These are phyloP conservation scores for Martiniozyma asiatica DNA, from an alignment of 1,139 yeast genomes.

Conservation along the genomic window DNA sequence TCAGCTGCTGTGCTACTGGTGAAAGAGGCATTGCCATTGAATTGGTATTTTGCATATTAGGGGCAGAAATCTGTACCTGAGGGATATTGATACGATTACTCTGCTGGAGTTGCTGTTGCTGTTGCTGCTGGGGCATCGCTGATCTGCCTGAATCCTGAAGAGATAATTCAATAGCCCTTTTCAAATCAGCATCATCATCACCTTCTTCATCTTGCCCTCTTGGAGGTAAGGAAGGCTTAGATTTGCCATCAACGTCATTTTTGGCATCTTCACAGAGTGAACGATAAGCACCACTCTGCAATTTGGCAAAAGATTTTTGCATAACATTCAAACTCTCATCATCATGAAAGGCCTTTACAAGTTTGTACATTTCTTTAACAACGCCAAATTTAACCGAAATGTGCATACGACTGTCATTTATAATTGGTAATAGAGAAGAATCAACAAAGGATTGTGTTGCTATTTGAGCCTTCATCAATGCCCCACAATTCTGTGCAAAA, in stretches of 20 bases:
- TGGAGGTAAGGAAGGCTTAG: slow-evolving; percentile 6
- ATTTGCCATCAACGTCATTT: slow-evolving; percentile 16
- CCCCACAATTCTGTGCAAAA: slow-evolving; percentile 88
- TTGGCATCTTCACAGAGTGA: slow-evolving; percentile 29
- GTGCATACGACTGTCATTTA: slow-evolving; percentile 52
- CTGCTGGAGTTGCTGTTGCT: slow-evolving; percentile 2
- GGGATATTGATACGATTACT: neutral
- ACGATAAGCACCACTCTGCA: slow-evolving; percentile 28
- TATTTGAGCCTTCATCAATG: slow-evolving; percentile 70
- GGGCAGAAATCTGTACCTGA: too few relatives aligned
- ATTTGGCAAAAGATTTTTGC: slow-evolving; percentile 44
- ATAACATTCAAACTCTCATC: slow-evolving; percentile 73
- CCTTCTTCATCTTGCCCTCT: slow-evolving; percentile 27
- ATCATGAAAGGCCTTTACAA: slow-evolving; percentile 39
- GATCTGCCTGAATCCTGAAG: slow-evolving; percentile 39
- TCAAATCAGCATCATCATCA: slow-evolving; percentile 69
- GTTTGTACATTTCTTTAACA: slow-evolving; percentile 56
- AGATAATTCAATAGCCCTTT: slow-evolving; percentile 67
- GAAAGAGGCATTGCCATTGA: neutral
- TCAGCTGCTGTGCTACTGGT: slow-evolving; percentile 2
- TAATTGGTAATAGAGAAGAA: slow-evolving; percentile 38
- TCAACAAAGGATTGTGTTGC: slow-evolving; percentile 57
- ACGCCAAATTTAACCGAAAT: slow-evolving; percentile 53
- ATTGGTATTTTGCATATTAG: neutral
- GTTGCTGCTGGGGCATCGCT: slow-evolving; percentile 3